Percentiles rank a stretch among this genome's conserved stretches.
Conservation (phyloP, 441 rosid species). For the Isatis lusitanica region DNA sequence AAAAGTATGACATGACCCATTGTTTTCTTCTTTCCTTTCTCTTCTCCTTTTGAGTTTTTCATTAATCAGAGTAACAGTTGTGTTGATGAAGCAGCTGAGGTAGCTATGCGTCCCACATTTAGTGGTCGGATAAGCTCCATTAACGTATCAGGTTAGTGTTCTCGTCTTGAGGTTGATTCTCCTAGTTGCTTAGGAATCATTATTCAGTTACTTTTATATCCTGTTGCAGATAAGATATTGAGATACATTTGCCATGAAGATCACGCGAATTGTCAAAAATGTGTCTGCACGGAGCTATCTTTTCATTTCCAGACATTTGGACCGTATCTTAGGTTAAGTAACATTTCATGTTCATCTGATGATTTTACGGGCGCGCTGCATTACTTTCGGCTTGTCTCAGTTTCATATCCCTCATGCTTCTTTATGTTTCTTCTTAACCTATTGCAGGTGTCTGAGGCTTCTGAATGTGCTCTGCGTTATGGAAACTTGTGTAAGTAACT, state of each 20-base stretch:
- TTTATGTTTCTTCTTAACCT: constrained; percentile 16
- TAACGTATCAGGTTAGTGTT: constrained; percentile 55
- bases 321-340: constrained; percentile 55
- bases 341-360: neutral
- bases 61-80: constrained; percentile 59
- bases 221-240: constrained; percentile 51
- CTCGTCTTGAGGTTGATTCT: neutral
- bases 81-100: constrained; percentile 81
- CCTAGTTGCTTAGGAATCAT: neutral
- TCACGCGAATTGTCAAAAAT: constrained; percentile 30
- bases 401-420: neutral
- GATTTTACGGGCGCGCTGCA: neutral
- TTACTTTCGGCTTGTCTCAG: neutral
- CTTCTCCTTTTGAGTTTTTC: constrained; percentile 1
- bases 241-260: constrained; percentile 54
- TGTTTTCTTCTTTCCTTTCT: neutral
- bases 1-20: constrained; percentile 43
- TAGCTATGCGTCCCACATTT: constrained; percentile 68
- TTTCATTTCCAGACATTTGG: constrained; percentile 72
- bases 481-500: constrained; percentile 71
- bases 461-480: constrained; percentile 67
- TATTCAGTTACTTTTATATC: neutral
- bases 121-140: constrained; percentile 54
- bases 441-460: constrained; percentile 78
- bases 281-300: constrained; percentile 50